A percentile compares a stretch with the other conserved stretches of the same genome.
phyloP scores from a whole-genome alignment of 768 basidiomycete genomes.

The Cystofilobasidium ferigula region DNA sequence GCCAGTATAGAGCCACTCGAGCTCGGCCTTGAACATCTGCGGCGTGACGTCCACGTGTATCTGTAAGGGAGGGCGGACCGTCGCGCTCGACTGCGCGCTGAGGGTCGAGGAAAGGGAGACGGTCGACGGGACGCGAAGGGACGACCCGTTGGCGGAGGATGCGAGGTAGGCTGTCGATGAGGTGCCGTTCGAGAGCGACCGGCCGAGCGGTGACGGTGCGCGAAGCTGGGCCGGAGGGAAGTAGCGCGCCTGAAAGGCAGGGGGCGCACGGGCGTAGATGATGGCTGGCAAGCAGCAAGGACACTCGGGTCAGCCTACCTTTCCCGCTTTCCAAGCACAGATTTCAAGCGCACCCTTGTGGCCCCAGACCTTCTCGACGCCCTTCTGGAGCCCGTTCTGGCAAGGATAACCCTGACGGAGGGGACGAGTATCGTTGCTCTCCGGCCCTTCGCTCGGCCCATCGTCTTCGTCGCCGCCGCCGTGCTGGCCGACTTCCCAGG shows the following conservation, averaged over 20 bases:
- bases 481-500: slow-evolving; percentile 50
- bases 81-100: slow-evolving; percentile 37
- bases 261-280: slow-evolving; percentile 87
- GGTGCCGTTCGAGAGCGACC: slow-evolving; percentile 47
- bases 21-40: slow-evolving; percentile 71
- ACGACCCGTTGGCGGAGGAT: slow-evolving; percentile 19
- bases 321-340: neutral
- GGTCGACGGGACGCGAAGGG: slow-evolving; percentile 4
- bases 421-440: too few relatives aligned
- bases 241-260: slow-evolving; percentile 78
- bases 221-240: slow-evolving; percentile 58
- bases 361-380: slow-evolving; percentile 61
- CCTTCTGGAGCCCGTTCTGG: neutral
- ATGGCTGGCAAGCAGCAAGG: slow-evolving; percentile 50
- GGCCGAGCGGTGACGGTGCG: slow-evolving; percentile 38
- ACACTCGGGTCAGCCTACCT: too few relatives aligned
- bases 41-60: slow-evolving; percentile 45
- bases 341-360: slow-evolving; percentile 70
- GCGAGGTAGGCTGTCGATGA: slow-evolving; percentile 40
- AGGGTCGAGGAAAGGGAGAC: slow-evolving; percentile 28
- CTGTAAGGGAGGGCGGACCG: slow-evolving; percentile 8
- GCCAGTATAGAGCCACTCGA: slow-evolving; percentile 91
- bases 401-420: too few relatives aligned
- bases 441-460: too few relatives aligned
- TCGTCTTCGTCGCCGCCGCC: slow-evolving; percentile 2